Conservation (phyloP, 2,329 filamentous ascomycete genomes). For the Alternaria atra region DNA sequence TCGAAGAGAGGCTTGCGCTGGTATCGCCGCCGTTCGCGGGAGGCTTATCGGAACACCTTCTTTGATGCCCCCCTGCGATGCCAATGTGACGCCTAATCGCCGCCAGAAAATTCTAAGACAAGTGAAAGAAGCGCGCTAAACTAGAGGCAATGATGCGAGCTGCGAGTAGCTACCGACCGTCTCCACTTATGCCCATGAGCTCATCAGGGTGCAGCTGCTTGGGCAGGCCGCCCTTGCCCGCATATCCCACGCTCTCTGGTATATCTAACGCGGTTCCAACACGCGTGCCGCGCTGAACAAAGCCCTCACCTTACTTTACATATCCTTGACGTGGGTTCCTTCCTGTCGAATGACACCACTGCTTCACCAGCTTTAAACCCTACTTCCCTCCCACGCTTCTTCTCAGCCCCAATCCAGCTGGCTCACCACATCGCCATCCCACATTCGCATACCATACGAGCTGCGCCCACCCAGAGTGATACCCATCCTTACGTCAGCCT, state of each 20-base stretch:
- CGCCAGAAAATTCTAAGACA: conserved; percentile 21
- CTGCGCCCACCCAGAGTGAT: background rate
- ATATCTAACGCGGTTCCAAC: conserved; percentile 16
- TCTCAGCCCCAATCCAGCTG: conserved; percentile 7
- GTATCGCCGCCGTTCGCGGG: conserved; percentile 36
- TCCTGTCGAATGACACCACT: conserved; percentile 2
- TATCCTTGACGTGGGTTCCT: background rate
- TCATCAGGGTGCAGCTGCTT: conserved; percentile 20
- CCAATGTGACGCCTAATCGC: conserved; percentile 6
- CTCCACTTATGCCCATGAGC: conserved; percentile 25
- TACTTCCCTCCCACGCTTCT: conserved; percentile 5
- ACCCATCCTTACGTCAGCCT: conserved; percentile 10
- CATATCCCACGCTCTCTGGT: conserved; percentile 22
- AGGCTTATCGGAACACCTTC: conserved; percentile 37
- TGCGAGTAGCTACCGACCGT: conserved; percentile 16
- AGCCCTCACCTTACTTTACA: background rate
- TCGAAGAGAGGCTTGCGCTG: conserved; percentile 7
- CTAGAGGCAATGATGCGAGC: conserved; percentile 14
- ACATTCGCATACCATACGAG: conserved; percentile 8
- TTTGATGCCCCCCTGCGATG: conserved; percentile 21
- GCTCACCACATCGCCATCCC: conserved; percentile 16
- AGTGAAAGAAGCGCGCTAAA: conserved; percentile 12
- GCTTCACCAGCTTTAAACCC: background rate
- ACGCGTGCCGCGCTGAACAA: conserved; percentile 13
- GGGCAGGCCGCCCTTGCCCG: conserved; percentile 34